A percentile compares a stretch with the other conserved stretches of the same genome.
Evolutionary conservation across 257 asterid genomes (phyloP).

Genomic region (Solanum gracilifrons): DNA sequence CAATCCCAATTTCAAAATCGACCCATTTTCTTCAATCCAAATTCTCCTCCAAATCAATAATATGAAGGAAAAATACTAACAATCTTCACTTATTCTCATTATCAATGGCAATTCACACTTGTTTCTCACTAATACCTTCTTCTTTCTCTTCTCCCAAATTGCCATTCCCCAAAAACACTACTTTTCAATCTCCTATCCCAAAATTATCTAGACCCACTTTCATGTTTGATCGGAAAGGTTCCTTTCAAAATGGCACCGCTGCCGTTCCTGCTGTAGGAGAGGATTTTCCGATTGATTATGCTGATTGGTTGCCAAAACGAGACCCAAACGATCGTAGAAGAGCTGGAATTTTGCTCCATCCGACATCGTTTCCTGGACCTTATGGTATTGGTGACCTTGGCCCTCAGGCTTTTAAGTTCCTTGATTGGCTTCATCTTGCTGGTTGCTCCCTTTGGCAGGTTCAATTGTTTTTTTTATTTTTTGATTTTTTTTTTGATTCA

Average conservation of each 20-base stretch:
- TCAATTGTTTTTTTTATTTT: neutral
- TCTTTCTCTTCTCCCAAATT: conserved; percentile 13
- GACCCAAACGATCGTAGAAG: conserved; percentile 44
- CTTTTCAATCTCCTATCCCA: neutral
- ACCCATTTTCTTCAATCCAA: neutral
- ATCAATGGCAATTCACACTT: conserved; percentile 22
- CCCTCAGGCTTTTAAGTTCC: conserved; percentile 55
- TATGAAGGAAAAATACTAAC: neutral
- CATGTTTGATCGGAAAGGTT: neutral
- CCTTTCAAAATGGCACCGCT: conserved; percentile 16
- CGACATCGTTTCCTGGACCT: conserved; percentile 92
- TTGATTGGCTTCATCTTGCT: conserved; percentile 85
- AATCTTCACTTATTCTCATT: neutral
- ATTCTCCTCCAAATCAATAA: neutral
- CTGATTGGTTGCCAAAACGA: conserved; percentile 51
- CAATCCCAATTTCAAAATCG: neutral
- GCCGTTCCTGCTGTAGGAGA: conserved; percentile 41
- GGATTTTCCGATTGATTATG: conserved; percentile 70
- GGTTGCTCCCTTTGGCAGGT: conserved; percentile 99
- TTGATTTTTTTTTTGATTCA: neutral
- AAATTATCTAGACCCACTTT: neutral
- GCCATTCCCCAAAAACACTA: neutral
- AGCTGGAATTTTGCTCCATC: conserved; percentile 90
- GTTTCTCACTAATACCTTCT: conserved; percentile 6
- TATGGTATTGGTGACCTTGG: conserved; percentile 96